Evolutionary conservation across 495 filamentous ascomycete genomes (phyloP).

Genomic region (Aspergillus ellipticus): DNA sequence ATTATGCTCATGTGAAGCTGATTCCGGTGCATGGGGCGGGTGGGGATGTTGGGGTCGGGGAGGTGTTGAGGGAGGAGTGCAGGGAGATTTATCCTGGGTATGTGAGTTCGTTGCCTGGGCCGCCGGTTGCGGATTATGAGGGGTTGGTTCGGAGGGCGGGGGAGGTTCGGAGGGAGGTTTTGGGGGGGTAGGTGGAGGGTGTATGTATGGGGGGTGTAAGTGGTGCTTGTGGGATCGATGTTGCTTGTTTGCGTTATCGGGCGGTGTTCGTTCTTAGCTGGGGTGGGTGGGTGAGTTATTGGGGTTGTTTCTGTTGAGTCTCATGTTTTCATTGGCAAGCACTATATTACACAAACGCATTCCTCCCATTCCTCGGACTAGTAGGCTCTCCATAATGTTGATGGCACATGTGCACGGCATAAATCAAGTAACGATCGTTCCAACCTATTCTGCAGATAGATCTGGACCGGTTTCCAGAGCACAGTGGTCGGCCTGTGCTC

Average conservation of each 20-base stretch:
- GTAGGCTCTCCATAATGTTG: background rate
- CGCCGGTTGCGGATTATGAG: background rate
- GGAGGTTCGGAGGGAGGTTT: background rate
- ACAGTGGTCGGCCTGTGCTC: constrained; percentile 3
- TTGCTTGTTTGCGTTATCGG: too few species aligned
- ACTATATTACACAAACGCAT: constrained; percentile 4
- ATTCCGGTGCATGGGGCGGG: constrained; percentile 1
- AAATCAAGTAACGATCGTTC: constrained; percentile 1
- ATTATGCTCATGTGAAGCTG: constrained; percentile 12
- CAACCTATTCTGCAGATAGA: constrained; percentile 43
- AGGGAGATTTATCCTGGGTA: constrained; percentile 3
- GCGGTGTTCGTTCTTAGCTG: background rate
- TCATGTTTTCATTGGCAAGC: constrained; percentile 2
- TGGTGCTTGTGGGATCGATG: background rate
- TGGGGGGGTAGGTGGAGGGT: too few species aligned
- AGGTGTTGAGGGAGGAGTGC: background rate
- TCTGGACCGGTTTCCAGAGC: constrained; percentile 26
- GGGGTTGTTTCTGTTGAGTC: background rate
- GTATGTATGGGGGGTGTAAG: background rate
- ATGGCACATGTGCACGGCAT: background rate
- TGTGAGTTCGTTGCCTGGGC: constrained; percentile 7
- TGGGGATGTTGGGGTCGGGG: background rate
- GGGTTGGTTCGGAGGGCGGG: background rate
- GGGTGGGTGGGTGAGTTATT: background rate
- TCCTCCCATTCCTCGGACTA: background rate